Conservation (phyloP, 2,329 filamentous ascomycete species). For the Sporothrix pallida region DNA sequence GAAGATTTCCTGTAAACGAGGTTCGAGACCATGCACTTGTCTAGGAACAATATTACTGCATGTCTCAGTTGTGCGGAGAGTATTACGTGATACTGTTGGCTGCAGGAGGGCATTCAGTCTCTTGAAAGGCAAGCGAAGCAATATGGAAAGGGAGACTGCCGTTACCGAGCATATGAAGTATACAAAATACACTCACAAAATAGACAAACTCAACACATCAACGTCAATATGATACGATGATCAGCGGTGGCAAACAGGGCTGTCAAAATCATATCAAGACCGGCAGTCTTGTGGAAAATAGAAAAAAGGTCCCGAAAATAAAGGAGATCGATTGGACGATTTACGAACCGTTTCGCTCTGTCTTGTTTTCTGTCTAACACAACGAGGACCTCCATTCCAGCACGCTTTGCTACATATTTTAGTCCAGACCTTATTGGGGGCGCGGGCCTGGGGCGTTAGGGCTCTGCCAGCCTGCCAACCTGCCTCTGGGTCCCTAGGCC, state of each 20-base stretch:
- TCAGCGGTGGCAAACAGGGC: background rate
- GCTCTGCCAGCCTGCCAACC: too few species aligned
- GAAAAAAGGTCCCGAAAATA: background rate
- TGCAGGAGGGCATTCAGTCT: background rate
- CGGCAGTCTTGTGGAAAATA: background rate
- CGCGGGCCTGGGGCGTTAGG: background rate
- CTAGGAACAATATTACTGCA: background rate
- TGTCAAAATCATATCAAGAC: background rate
- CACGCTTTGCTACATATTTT: slow-evolving; percentile 23
- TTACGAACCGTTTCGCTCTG: slow-evolving; percentile 29
- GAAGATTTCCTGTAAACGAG: slow-evolving; percentile 1
- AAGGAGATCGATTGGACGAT: slow-evolving; percentile 28
- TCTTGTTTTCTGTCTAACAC: background rate
- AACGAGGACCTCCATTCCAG: slow-evolving; percentile 4
- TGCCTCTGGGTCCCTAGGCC: background rate
- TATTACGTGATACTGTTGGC: too few species aligned
- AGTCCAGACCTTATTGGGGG: background rate
- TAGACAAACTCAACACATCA: background rate
- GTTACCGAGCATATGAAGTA: too few species aligned
- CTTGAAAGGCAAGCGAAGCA: too few species aligned
- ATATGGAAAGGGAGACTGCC: too few species aligned
- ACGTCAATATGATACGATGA: background rate
- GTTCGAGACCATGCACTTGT: slow-evolving; percentile 6
- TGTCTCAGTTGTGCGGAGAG: slow-evolving; percentile 5
- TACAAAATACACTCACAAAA: background rate